Evolutionary conservation across 345 rosid genomes (phyloP).

Genomic region (Cardamine resedifolia): DNA sequence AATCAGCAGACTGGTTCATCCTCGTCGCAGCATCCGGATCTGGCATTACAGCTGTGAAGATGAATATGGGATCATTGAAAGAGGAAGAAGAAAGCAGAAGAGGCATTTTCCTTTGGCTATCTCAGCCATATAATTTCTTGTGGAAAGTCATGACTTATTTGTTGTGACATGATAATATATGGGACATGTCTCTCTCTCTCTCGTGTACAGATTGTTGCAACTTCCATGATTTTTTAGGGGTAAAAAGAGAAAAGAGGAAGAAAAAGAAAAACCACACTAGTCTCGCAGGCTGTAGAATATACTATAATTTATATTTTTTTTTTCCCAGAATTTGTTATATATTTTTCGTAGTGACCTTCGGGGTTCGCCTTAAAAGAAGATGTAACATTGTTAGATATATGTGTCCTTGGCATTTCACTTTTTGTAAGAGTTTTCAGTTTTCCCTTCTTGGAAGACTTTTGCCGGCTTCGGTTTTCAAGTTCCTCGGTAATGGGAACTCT

Average conservation of each 20-base stretch:
- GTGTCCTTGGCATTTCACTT: neutral
- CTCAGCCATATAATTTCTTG: constrained; percentile 31
- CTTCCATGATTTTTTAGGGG: constrained; percentile 33
- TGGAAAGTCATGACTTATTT: constrained; percentile 33
- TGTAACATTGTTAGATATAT: neutral
- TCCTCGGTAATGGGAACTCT: neutral
- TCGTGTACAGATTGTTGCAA: constrained; percentile 40
- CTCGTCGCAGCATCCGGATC: constrained; percentile 76
- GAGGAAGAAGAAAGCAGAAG: constrained; percentile 22
- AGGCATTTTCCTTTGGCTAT: constrained; percentile 31
- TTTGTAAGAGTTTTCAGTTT: neutral
- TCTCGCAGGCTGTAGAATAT: constrained; percentile 35
- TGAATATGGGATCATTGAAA: constrained; percentile 32
- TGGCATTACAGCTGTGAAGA: constrained; percentile 86
- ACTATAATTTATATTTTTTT: constrained; percentile 1
- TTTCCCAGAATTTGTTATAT: constrained; percentile 5
- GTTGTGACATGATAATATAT: constrained; percentile 33
- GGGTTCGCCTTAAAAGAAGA: neutral
- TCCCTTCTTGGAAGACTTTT: neutral
- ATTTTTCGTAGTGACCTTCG: neutral
- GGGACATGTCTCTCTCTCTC: constrained; percentile 35
- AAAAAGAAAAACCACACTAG: constrained; percentile 9
- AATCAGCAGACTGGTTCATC: constrained; percentile 62
- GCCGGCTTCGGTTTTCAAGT: neutral
- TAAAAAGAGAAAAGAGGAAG: neutral